These are phyloP conservation scores for Tillandsia leiboldiana DNA, from an alignment of 176 grass and related monocot genomes.

Conservation along the genomic window DNA sequence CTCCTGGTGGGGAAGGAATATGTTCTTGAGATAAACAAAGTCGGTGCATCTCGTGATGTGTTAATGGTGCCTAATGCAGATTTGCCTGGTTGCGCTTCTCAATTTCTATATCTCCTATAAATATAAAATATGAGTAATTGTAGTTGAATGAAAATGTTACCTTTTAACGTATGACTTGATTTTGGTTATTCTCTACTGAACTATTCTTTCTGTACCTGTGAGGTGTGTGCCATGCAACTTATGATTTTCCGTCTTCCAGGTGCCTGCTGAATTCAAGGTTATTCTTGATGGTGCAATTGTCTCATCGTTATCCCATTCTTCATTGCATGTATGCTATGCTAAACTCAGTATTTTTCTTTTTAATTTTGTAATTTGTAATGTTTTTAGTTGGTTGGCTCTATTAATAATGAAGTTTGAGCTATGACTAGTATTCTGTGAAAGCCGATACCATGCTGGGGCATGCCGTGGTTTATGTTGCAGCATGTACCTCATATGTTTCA, in stretches of 20 bases:
- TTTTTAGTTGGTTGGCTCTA: constrained; percentile 6
- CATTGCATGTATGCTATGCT: constrained; percentile 61
- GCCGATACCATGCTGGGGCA: no score
- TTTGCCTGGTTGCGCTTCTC: neutral
- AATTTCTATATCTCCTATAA: neutral
- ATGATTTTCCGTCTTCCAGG: constrained; percentile 41
- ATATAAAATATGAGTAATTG: neutral
- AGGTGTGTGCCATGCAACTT: constrained; percentile 12
- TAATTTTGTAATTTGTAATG: neutral
- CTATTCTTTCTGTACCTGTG: neutral
- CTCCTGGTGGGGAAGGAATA: neutral
- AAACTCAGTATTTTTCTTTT: constrained; percentile 10
- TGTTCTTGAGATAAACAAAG: neutral
- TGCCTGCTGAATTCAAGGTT: constrained; percentile 87
- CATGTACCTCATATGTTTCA: no score
- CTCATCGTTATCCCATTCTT: constrained; percentile 80
- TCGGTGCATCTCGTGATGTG: neutral
- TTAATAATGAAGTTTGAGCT: neutral
- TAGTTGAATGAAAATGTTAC: neutral
- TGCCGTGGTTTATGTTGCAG: no score
- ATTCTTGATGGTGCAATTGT: constrained; percentile 94
- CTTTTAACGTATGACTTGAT: neutral
- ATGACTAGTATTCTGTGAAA: neutral
- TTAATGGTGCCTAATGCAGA: neutral
- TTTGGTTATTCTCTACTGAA: neutral